Conservation (phyloP, 352 stramenopile species). For the Phytophthora syringae region DNA sequence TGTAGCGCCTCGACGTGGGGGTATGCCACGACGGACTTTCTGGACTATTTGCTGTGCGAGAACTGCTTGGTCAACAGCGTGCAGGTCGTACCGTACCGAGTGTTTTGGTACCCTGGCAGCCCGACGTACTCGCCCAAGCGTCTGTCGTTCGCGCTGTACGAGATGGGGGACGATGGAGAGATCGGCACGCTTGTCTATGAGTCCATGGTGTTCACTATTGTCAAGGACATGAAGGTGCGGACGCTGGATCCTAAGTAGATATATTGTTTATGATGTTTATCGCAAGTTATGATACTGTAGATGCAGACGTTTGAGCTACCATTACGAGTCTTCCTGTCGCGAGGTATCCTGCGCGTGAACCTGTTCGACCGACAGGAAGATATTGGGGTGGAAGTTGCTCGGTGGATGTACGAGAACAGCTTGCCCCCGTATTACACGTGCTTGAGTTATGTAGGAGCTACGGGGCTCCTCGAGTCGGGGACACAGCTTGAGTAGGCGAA, state of each 20-base stretch:
- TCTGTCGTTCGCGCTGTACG: slow-evolving; percentile 70
- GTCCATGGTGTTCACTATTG: slow-evolving; percentile 58
- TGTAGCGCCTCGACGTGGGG: slow-evolving; percentile 49
- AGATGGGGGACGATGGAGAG: slow-evolving; percentile 31
- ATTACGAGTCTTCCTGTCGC: slow-evolving; percentile 47
- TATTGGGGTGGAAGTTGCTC: slow-evolving; percentile 54
- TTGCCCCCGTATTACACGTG: slow-evolving; percentile 76
- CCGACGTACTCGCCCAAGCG: slow-evolving; percentile 70
- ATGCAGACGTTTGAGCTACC: slow-evolving; percentile 67
- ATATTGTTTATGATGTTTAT: too few relatives aligned
- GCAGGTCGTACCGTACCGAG: slow-evolving; percentile 74
- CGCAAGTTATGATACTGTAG: slow-evolving; percentile 29
- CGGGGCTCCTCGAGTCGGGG: slow-evolving; percentile 34
- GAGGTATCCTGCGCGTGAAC: slow-evolving; percentile 62
- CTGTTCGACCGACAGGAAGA: slow-evolving; percentile 65
- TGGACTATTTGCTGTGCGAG: slow-evolving; percentile 64
- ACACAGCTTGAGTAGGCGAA: slow-evolving; percentile 6
- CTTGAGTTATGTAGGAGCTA: slow-evolving; percentile 72
- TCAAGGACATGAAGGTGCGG: slow-evolving; percentile 64
- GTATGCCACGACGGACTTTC: slow-evolving; percentile 52
- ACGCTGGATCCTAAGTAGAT: not conserved
- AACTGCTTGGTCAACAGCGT: slow-evolving; percentile 54
- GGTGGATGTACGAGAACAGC: slow-evolving; percentile 58
- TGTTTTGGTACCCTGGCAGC: slow-evolving; percentile 78
- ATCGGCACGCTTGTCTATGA: slow-evolving; percentile 45